A percentile compares a stretch with the other conserved stretches of the same genome.
Conservation (phyloP, 139 green algal species). For the Raphidocelis subcapitata region DNA sequence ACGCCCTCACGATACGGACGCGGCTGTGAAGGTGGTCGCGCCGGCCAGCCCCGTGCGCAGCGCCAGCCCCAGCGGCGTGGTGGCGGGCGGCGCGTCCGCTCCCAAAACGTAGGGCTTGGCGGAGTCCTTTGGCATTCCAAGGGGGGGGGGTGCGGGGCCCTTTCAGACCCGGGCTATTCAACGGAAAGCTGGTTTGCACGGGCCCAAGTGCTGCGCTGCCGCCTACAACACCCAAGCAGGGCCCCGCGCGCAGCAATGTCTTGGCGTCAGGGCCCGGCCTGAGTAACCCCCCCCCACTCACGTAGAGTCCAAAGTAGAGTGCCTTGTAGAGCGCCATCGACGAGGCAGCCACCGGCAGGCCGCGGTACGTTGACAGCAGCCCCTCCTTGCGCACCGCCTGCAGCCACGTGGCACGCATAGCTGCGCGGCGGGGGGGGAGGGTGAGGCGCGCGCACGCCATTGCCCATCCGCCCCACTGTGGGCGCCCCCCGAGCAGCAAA, state of each 20-base stretch:
- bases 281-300: neutral
- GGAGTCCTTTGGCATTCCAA: too few relatives aligned
- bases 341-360: conserved; percentile 28
- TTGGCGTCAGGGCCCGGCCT: too few relatives aligned
- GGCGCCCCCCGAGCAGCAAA: too few relatives aligned
- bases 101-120: too few relatives aligned
- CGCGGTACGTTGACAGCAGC: conserved; percentile 32
- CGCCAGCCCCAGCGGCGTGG: conserved; percentile 2
- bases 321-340: conserved; percentile 48
- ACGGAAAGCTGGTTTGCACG: too few relatives aligned
- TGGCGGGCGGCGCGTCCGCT: neutral
- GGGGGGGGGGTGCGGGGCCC: too few relatives aligned
- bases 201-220: too few relatives aligned
- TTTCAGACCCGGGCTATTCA: too few relatives aligned
- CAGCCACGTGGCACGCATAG: conserved; percentile 18
- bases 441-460: too few relatives aligned
- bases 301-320: conserved; percentile 53
- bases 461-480: too few relatives aligned
- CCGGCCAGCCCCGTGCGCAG: conserved; percentile 13
- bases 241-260: too few relatives aligned
- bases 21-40: conserved; percentile 22
- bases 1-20: conserved; percentile 1
- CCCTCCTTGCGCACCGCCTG: conserved; percentile 25
- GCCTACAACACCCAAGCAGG: too few relatives aligned
- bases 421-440: neutral